Base-by-base conservation (phyloP, 441 rosid genomes). In the Viola pubescens region DNA sequence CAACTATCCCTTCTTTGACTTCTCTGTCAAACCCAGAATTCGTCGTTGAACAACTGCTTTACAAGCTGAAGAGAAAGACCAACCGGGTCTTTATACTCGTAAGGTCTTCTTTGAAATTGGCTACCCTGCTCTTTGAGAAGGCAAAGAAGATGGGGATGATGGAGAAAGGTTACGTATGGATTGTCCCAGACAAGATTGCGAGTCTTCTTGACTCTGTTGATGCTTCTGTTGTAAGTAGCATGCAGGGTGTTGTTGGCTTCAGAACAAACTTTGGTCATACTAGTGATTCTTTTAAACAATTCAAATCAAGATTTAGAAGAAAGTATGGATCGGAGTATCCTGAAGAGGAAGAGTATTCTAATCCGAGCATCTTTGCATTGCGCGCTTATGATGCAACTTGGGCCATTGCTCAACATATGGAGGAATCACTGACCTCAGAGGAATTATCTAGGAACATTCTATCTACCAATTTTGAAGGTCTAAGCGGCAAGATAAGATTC, bases 101-200 rank as follows among this genome's bases (percentile, higher is more conserved):
- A 4, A 45, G 59, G 7, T 54, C 67, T 10, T 74, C 78, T 4
- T 9, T 70, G 40, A 58, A 49, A 48, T 60, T 70, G 1, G 67
- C 70, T 53, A 13, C n/a, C 39, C 0, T 61, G 39, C 52, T 70
- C 48, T 74, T 74, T 51, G 59, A 60, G 39, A 64, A 74, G 62
- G 78, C 75, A 26, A 74, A 70, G 46, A 58, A 70, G 45, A 67
- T 70, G 70, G 46, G 52, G 37, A 60, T 74, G 75, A 56, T 74
- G 72, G 72, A 63, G 39, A 67, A 70, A 60, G 68, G 64, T 44
- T 74, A 56, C 14, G 73, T 67, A 7, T 70, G 78, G 75, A 74
- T 74, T 41, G 57, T 67, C 38, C 4, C 55, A 0, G 72, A 70
- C 34, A 67, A 70, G 47, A 64, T 66, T 34, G 70, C 67, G 9